Evolutionary conservation across 352 stramenopile genomes (phyloP).

Genomic region (Phytophthora hybrid): DNA sequence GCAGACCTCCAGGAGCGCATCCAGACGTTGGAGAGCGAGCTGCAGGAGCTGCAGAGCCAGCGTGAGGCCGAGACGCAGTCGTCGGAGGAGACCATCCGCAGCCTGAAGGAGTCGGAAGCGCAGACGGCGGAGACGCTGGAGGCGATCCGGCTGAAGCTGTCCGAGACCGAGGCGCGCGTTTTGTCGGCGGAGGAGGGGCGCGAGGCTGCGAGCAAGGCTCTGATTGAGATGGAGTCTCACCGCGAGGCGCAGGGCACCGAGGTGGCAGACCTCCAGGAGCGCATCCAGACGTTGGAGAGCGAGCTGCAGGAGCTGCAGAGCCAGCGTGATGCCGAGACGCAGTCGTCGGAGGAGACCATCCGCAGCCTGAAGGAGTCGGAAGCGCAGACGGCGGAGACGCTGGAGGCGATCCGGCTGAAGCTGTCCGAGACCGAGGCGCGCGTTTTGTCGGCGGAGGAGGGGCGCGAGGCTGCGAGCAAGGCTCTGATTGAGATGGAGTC

Average conservation of each 20-base stretch:
- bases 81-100: slow-evolving; percentile 16
- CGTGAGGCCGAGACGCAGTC: slow-evolving; percentile 10
- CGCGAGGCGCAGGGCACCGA: too few relatives aligned
- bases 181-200: slow-evolving; percentile 21
- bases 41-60: slow-evolving; percentile 13
- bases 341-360: too few relatives aligned
- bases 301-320: too few relatives aligned
- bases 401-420: too few relatives aligned
- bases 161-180: slow-evolving; percentile 12
- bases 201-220: too few relatives aligned
- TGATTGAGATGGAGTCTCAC: too few relatives aligned
- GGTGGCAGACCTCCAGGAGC: too few relatives aligned
- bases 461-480: slow-evolving; percentile 16
- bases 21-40: slow-evolving; percentile 18
- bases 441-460: slow-evolving; percentile 12
- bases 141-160: slow-evolving; percentile 20
- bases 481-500: slow-evolving; percentile 13
- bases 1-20: slow-evolving; percentile 22
- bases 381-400: too few relatives aligned
- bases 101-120: slow-evolving; percentile 10
- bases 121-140: slow-evolving; percentile 11
- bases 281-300: too few relatives aligned
- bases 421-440: too few relatives aligned
- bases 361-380: too few relatives aligned
- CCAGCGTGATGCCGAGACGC: too few relatives aligned